Conservation (phyloP, 306 rosid genomes). For the Trifolium repens region DNA sequence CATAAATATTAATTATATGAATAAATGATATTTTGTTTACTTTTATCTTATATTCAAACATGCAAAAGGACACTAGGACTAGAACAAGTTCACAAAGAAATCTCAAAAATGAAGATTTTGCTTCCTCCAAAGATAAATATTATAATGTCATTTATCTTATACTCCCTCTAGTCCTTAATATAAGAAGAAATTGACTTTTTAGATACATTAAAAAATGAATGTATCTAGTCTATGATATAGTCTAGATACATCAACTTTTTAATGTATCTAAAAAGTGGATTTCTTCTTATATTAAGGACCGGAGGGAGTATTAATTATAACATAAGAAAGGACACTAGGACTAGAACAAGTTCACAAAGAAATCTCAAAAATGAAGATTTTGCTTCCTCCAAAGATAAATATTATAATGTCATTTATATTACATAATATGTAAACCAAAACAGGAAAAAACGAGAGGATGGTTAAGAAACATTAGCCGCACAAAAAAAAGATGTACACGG, state of each 20-base stretch:
- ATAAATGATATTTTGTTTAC: neutral
- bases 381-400: constrained; percentile 9
- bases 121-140: constrained; percentile 7
- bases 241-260: too few relatives aligned
- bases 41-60: neutral
- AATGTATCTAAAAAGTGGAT: too few relatives aligned
- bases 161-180: too few relatives aligned
- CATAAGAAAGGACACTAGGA: neutral
- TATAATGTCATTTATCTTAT: constrained; percentile 22
- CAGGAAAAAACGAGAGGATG: neutral
- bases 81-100: neutral
- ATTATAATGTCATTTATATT: constrained; percentile 21
- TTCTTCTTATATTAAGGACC: too few relatives aligned
- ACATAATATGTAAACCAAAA: constrained; percentile 29
- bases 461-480: constrained; percentile 31
- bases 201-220: too few relatives aligned
- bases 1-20: neutral
- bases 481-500: constrained; percentile 35
- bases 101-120: constrained; percentile 8
- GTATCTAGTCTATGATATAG: too few relatives aligned
- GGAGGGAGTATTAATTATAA: too few relatives aligned
- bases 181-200: too few relatives aligned
- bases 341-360: neutral
- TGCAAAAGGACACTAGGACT: neutral
- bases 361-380: constrained; percentile 3